Evolutionary conservation across 306 rosid species (phyloP).

Genomic region (Medicago ruthenica): DNA sequence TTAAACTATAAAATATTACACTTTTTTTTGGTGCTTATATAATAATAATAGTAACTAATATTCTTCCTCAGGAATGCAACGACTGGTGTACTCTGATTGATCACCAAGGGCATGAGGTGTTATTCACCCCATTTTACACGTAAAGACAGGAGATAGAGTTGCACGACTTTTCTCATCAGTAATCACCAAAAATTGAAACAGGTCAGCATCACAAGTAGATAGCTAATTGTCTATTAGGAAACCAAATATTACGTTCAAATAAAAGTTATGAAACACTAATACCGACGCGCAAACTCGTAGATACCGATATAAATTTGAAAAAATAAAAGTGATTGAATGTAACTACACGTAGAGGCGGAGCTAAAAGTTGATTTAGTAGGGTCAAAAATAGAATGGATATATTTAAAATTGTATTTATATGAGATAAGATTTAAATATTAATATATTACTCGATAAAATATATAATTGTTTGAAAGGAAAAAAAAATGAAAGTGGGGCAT

Average conservation of each 20-base stretch:
- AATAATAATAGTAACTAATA: neutral
- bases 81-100: conserved; percentile 25
- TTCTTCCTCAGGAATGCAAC: neutral
- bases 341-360: neutral
- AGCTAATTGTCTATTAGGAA: neutral
- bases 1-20: neutral
- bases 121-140: conserved; percentile 9
- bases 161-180: conserved; percentile 3
- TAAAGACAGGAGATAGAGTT: conserved; percentile 12
- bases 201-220: conserved; percentile 4
- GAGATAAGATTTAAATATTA: no score
- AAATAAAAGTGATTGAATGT: neutral
- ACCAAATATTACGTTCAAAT: neutral
- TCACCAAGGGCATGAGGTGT: conserved; percentile 3
- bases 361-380: no score
- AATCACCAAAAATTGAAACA: neutral
- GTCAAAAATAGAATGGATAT: no score
- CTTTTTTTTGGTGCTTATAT: neutral
- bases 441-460: no score
- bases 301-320: neutral
- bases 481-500: no score
- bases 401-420: no score
- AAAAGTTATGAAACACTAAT: neutral
- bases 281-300: neutral
- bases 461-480: no score